Conservation (phyloP, 2,329 filamentous ascomycete genomes). For the Sclerotinia spermophila region DNA sequence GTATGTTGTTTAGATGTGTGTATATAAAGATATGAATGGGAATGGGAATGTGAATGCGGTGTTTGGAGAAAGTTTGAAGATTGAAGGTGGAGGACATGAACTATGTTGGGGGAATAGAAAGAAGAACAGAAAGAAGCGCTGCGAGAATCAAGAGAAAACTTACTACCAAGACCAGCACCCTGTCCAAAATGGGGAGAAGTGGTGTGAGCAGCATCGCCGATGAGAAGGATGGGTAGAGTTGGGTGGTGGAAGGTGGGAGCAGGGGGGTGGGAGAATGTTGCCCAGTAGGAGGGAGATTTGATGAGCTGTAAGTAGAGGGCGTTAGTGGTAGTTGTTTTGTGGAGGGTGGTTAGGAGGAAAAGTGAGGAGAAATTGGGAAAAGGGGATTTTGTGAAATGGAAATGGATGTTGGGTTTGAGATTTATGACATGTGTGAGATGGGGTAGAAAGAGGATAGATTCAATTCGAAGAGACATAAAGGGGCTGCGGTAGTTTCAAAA, state of each 20-base stretch:
- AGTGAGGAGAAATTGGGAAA: neutral
- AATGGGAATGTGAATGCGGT: rapidly evolving
- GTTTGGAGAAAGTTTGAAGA: neutral
- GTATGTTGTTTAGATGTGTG: no score
- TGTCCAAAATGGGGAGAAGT: conserved; percentile 8
- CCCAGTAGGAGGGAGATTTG: neutral
- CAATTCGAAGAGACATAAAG: neutral
- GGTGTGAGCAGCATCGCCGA: neutral
- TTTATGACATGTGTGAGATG: neutral
- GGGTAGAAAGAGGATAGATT: no score
- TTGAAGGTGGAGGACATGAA: neutral
- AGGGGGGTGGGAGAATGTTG: neutral
- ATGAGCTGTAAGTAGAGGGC: neutral
- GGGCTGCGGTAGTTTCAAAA: neutral
- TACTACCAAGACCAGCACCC: conserved; percentile 2
- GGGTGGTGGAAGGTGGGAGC: neutral
- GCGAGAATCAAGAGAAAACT: neutral
- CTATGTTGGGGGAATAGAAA: rapidly evolving
- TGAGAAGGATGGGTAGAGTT: neutral
- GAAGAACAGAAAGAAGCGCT: neutral
- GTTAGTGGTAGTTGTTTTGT: neutral
- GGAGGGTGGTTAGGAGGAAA: no score
- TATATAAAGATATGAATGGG: no score
- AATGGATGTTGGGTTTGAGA: no score
- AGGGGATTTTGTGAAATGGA: neutral